Percentiles rank a stretch among this genome's conserved stretches.
Conservation (phyloP, 306 rosid genomes). For the Begonia masoniana region DNA sequence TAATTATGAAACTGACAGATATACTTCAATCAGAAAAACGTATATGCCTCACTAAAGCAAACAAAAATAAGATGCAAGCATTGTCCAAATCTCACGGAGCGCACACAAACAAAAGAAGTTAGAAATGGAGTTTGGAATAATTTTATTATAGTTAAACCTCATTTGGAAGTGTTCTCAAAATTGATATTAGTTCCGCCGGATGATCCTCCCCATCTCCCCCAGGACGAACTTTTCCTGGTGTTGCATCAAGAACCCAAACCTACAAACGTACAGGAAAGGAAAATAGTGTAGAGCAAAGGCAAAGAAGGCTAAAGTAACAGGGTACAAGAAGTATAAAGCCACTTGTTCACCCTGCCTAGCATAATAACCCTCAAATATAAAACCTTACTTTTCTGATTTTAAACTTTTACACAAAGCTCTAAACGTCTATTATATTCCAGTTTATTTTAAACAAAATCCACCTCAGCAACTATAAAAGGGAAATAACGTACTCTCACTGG, state of each 20-base stretch:
- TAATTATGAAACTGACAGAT: no score
- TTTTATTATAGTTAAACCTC: constrained; percentile 35
- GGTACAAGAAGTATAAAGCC: background rate
- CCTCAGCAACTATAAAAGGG: background rate
- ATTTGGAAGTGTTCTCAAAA: constrained; percentile 49
- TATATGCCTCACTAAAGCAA: no score
- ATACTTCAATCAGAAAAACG: no score
- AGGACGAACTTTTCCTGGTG: constrained; percentile 80
- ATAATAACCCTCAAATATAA: background rate
- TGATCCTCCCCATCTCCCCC: constrained; percentile 96
- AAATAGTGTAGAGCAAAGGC: background rate
- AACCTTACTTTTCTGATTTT: background rate
- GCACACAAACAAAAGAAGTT: no score
- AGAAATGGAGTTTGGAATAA: no score
- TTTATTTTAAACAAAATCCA: no score
- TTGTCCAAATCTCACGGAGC: background rate
- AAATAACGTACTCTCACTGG: constrained; percentile 65
- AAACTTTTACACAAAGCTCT: background rate
- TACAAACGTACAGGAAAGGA: constrained; percentile 21
- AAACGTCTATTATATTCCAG: no score
- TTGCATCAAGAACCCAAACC: constrained; percentile 94
- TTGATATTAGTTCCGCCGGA: constrained; percentile 79
- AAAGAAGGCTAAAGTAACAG: background rate
- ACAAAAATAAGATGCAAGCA: background rate
- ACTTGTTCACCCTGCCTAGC: background rate